Evolutionary conservation across 257 asterid genomes (phyloP).

Genomic region (Thymus quinquecostatus): DNA sequence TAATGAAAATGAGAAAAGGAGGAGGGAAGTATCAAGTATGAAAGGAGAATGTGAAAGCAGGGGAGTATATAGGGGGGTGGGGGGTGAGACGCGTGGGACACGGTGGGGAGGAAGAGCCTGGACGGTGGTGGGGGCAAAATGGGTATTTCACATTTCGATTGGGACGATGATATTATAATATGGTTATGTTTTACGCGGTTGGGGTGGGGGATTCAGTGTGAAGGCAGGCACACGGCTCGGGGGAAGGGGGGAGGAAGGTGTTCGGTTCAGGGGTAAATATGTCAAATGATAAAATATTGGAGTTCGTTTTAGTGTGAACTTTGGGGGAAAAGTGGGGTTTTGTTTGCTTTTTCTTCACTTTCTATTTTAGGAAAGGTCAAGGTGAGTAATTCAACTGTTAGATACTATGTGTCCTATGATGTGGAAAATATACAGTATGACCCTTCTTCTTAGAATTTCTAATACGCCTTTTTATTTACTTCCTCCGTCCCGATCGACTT

Average conservation of each 20-base stretch:
- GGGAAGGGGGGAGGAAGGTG: slow-evolving; percentile 34
- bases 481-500: no score
- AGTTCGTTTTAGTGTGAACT: not conserved
- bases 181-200: slow-evolving; percentile 35
- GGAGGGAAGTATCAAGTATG: not conserved
- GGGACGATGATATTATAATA: not conserved
- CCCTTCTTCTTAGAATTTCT: no score
- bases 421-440: no score
- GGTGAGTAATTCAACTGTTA: no score
- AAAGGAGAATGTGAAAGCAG: slow-evolving; percentile 41
- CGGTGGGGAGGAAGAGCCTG: slow-evolving; percentile 35
- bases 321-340: not conserved
- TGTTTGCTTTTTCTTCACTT: not conserved
- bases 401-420: no score
- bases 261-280: not conserved
- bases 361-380: not conserved
- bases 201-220: not conserved
- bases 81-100: slow-evolving; percentile 41
- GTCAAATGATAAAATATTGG: not conserved
- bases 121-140: slow-evolving; percentile 3
- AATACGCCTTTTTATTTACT: no score
- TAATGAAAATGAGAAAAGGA: slow-evolving; percentile 2
- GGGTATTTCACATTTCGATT: slow-evolving; percentile 17
- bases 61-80: not conserved
- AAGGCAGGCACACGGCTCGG: not conserved